Evolutionary conservation across 768 basidiomycete genomes (phyloP), one percentile per base, ranked within the genome.

Genomic region (Leucocoprinus leucothites): DNA sequence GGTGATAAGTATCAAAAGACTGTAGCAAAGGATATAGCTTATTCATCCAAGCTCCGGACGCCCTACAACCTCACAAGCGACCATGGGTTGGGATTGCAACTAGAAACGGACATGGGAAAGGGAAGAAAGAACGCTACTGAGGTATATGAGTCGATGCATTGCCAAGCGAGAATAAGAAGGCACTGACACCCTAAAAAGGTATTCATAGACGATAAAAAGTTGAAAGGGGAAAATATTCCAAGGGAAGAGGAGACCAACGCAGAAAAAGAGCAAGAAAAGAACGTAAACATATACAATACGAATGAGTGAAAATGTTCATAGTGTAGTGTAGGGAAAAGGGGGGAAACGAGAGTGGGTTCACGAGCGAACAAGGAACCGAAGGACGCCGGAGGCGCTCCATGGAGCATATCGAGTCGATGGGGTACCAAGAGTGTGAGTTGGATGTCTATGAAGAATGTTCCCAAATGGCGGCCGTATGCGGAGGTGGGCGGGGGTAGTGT

Each of bases 151-250:
- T 36, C n/a, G 52, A 53, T 45, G 44, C 47, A 48, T 51, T 41
- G 44, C 36, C 19, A 47, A 53, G 43, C 28, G 42, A 47, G 54
- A 28, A 55, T 31, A 55, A 57, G 53, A 48, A 36, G 57, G 53
- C 46, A 19, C 38, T 25, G 46, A 41, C 53, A 55, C 38, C 53
- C 46, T 41, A 35, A 54, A 40, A 28, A 56, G 31, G 47, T 49
- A 56, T 56, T 56, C 26, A 44, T 48, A 56, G 18, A 28, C 44
- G 49, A 47, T 11, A 56, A 60, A 42, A 48, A 40, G 57, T 42
- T 51, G 53, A 53, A 47, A 53, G 31, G 46, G 56, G 47, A 49
- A 48, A 58, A 59, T 60, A 57, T 51, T 58, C 53, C 56, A 49
- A 53, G 35, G 38, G 22, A 46, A 57, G 50, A 54, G 53, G 45